phyloP scores from a whole-genome alignment of 106 monocot species.

The Hemerocallis citrina region DNA sequence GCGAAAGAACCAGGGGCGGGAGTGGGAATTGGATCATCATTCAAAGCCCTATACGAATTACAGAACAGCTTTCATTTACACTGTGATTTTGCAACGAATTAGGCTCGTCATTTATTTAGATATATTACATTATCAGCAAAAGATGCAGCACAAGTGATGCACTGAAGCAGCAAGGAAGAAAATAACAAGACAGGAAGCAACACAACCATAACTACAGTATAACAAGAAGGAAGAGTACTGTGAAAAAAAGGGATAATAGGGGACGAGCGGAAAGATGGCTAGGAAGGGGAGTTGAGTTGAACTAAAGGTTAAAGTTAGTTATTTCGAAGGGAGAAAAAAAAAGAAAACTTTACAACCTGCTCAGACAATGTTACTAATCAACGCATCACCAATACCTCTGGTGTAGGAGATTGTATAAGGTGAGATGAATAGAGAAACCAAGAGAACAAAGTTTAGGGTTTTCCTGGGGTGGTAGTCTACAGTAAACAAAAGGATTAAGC shows the following conservation, averaged over 20 bases:
- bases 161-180: not conserved
- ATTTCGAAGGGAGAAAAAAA: not conserved
- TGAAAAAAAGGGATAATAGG: not conserved
- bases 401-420: not conserved
- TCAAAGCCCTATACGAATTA: too few species aligned
- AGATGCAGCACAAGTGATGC: not conserved
- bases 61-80: too few species aligned
- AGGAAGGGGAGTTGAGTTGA: too few species aligned
- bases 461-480: not conserved
- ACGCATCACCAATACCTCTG: not conserved
- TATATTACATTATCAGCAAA: too few species aligned
- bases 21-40: too few species aligned
- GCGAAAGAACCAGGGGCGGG: too few species aligned
- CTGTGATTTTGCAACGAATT: too few species aligned
- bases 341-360: not conserved
- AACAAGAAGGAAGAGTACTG: conserved; percentile 1
- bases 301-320: too few species aligned
- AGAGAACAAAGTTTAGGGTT: not conserved
- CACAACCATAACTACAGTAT: not conserved
- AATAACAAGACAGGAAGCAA: not conserved
- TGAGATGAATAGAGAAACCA: not conserved
- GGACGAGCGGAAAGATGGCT: not conserved
- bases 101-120: too few species aligned
- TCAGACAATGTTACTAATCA: not conserved
- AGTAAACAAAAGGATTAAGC: too few species aligned